These are phyloP conservation scores for Isatis tinctoria DNA, from an alignment of 345 rosid genomes.

Conservation along the genomic window DNA sequence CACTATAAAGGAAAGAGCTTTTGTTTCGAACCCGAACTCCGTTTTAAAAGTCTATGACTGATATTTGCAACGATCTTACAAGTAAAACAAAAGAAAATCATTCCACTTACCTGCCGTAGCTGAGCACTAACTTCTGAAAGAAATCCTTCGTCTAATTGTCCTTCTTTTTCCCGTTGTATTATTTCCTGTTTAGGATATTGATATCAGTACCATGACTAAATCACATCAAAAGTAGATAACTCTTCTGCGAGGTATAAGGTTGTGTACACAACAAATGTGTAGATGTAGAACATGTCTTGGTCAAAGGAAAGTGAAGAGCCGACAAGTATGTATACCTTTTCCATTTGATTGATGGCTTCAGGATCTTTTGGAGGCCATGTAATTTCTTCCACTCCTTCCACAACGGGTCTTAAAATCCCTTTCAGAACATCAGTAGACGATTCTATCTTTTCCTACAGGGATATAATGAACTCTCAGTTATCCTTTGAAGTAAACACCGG, in stretches of 20 bases:
- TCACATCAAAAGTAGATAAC: background rate
- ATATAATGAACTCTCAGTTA: background rate
- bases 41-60: background rate
- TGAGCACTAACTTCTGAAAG: conserved; percentile 92
- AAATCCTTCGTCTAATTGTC: conserved; percentile 86
- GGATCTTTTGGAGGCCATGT: conserved; percentile 84
- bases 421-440: conserved; percentile 83
- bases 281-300: background rate
- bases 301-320: background rate
- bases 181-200: conserved; percentile 45
- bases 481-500: background rate
- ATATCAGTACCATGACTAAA: background rate
- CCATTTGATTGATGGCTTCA: conserved; percentile 63
- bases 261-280: background rate
- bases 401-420: conserved; percentile 63
- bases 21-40: background rate
- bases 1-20: background rate
- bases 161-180: conserved; percentile 66
- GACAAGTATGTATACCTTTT: conserved; percentile 43
- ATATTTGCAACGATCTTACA: background rate
- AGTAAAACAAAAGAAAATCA: background rate
- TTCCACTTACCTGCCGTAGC: conserved; percentile 62
- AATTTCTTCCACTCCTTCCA: conserved; percentile 63
- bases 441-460: conserved; percentile 76
- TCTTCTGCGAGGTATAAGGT: background rate